Conservation (phyloP, 352 stramenopile species). For the Globisporangium nodosum region DNA sequence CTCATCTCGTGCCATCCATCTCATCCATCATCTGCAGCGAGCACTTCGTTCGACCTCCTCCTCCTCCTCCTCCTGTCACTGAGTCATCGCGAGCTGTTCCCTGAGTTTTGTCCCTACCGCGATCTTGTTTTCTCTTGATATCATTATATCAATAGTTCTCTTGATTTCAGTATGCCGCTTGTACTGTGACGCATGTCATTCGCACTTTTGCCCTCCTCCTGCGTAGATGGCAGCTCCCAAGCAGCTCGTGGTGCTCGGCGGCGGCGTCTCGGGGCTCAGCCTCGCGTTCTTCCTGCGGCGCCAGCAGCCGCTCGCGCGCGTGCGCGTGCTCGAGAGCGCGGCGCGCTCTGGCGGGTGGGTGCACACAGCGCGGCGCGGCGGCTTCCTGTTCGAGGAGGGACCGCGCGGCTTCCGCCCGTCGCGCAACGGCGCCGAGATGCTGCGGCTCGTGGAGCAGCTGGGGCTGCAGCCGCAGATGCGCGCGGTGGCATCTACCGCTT, state of each 20-base stretch:
- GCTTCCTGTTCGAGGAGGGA: constrained; percentile 80
- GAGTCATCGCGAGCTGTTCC: not conserved
- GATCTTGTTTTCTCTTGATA: not conserved
- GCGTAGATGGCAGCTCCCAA: not conserved
- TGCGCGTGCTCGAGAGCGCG: constrained; percentile 68
- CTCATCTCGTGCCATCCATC: too few relatives aligned
- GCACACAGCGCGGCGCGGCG: constrained; percentile 43
- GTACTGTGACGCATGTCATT: not conserved
- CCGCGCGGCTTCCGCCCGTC: constrained; percentile 81
- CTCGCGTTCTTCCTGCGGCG: constrained; percentile 74
- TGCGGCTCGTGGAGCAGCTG: constrained; percentile 79
- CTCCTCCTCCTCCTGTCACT: not conserved
- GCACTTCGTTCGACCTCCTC: not conserved
- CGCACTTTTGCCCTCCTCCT: not conserved
- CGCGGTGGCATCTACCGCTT: constrained; percentile 49
- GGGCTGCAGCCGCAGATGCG: constrained; percentile 58
- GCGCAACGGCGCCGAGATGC: constrained; percentile 79
- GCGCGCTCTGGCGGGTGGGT: constrained; percentile 62
- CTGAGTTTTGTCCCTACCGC: not conserved
- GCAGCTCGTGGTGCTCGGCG: constrained; percentile 76
- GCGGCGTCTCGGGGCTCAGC: constrained; percentile 74
- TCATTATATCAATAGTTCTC: not conserved
- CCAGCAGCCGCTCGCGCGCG: constrained; percentile 23
- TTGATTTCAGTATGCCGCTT: not conserved
- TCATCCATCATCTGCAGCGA: not conserved